Base-by-base conservation (phyloP, 805 yeast genomes). In the Jamesozyma rosinii region DNA sequence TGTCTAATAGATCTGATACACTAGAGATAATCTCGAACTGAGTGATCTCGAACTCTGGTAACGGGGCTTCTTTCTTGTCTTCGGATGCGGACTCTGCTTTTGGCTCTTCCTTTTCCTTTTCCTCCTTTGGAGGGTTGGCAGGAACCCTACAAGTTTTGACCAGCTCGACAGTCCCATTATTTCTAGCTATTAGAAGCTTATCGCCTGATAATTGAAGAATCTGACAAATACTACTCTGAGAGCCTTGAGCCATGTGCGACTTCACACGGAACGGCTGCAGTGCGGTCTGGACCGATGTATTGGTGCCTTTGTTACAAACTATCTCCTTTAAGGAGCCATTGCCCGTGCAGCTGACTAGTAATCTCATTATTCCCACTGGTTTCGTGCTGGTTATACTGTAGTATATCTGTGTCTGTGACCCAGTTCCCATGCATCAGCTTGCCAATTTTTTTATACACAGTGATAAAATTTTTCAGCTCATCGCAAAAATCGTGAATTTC, bases 241-340 rank as follows among this genome's bases (percentile, higher is more conserved):
- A 52, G 4, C 75, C 76, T 38, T 68, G 62, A 5, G 61, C 57
- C 38, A 70, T 63, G 41, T 69, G 68, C 20, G 71, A 65, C 37
- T 65, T 69, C 11, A 81, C 68, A 18, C 75, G 64, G 40, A 68
- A 70, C 0, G 95, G 94, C 55, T 81, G 84, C 11, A 67, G 62
- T 0, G 82, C 81, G 29, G 74, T 74, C 54, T 81, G 78, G 35
- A 70, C 68, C 5, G 95, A 83, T 3, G 95, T 87, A 54, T 89
- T 94, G 0, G 90, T 81, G 0, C 89, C 90, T 41, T 71, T 66
- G 17, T 66, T 58, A 52, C 87, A 86, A 4, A 70, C 55, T 8
- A 85, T 66, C 55, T 80, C 87, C 52, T 81, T 82, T 42, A 81
- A 50, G 5, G 75, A 69, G 0, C 89, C 88, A 1, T 76, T 72